A percentile compares a stretch with the other conserved stretches of the same genome.
phyloP scores from a whole-genome alignment of 768 basidiomycete genomes.

The Hebeloma cylindrosporum region DNA sequence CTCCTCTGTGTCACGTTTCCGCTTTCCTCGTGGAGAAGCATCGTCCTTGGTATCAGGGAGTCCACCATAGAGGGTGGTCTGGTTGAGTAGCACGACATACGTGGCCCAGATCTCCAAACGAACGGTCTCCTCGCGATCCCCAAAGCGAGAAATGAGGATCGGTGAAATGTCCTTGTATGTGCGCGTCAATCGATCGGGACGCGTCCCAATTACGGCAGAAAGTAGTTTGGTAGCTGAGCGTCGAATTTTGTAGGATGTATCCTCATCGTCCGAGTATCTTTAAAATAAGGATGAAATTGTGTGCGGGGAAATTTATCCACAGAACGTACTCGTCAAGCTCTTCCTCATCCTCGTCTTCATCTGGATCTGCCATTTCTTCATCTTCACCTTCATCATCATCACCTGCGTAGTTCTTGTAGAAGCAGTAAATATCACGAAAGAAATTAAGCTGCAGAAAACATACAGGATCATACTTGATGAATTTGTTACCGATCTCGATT shows the following conservation, averaged over 20 bases:
- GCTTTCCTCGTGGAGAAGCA: conserved; percentile 56
- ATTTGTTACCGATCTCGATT: conserved; percentile 67
- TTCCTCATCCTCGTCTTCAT: conserved; percentile 81
- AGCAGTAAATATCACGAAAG: background rate
- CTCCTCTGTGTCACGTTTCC: conserved; percentile 72
- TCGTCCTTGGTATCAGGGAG: conserved; percentile 53
- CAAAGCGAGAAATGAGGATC: conserved; percentile 86
- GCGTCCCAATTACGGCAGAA: conserved; percentile 80
- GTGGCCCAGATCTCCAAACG: conserved; percentile 90
- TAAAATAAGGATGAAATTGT: conserved; percentile 8
- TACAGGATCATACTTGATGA: conserved; percentile 94
- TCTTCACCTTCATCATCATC: conserved; percentile 50
- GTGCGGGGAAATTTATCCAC: background rate
- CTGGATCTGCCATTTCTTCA: conserved; percentile 65
- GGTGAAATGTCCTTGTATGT: conserved; percentile 88
- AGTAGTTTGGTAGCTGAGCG: conserved; percentile 91
- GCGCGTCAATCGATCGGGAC: conserved; percentile 78
- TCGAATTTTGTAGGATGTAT: conserved; percentile 96
- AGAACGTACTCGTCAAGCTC: conserved; percentile 74
- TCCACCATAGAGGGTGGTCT: conserved; percentile 80
- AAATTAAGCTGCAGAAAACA: conserved; percentile 24
- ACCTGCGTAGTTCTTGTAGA: conserved; percentile 52
- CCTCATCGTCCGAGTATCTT: conserved; percentile 97
- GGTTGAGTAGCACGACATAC: conserved; percentile 77
- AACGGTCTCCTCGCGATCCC: conserved; percentile 94